Percentiles rank a stretch among this genome's conserved stretches.
Evolutionary conservation across 495 filamentous ascomycete genomes (phyloP).

Genomic region (Xylaria palmicola): DNA sequence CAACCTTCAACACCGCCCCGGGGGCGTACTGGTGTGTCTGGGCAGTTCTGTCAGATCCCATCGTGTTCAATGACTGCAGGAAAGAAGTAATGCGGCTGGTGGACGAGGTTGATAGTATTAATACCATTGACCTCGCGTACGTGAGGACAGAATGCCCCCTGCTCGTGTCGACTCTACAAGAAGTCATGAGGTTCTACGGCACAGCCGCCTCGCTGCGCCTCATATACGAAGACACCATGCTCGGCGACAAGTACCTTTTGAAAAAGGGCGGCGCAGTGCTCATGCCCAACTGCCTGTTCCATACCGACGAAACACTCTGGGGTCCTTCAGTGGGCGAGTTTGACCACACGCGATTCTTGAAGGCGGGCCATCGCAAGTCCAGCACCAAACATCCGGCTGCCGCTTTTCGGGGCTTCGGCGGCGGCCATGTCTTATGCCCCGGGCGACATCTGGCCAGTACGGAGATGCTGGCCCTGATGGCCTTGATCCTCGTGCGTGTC

Average conservation of each 20-base stretch:
- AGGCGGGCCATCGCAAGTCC: neutral
- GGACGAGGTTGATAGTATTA: neutral
- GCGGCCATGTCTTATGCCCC: conserved; percentile 22
- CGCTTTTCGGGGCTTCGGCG: conserved; percentile 30
- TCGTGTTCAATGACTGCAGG: conserved; percentile 10
- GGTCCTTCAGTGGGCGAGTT: conserved; percentile 22
- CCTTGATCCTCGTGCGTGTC: conserved; percentile 11
- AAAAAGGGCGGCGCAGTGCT: conserved; percentile 21
- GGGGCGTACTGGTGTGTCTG: conserved; percentile 17
- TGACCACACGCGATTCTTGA: conserved; percentile 24
- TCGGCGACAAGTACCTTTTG: conserved; percentile 26
- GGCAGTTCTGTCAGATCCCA: conserved; percentile 13
- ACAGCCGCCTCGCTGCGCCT: conserved; percentile 13
- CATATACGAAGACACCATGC: conserved; percentile 22
- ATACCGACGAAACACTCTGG: conserved; percentile 21
- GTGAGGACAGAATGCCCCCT: conserved; percentile 7
- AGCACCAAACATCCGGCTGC: conserved; percentile 12
- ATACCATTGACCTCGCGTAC: neutral
- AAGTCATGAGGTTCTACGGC: conserved; percentile 16
- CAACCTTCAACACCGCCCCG: conserved; percentile 10
- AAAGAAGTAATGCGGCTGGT: conserved; percentile 19
- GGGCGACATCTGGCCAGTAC: conserved; percentile 26
- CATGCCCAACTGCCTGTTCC: conserved; percentile 21
- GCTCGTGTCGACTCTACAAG: conserved; percentile 15
- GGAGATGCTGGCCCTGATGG: conserved; percentile 20